A percentile compares a stretch with the other conserved stretches of the same genome.
phyloP scores from a whole-genome alignment of 768 basidiomycete genomes.

The Suillus subaureus region DNA sequence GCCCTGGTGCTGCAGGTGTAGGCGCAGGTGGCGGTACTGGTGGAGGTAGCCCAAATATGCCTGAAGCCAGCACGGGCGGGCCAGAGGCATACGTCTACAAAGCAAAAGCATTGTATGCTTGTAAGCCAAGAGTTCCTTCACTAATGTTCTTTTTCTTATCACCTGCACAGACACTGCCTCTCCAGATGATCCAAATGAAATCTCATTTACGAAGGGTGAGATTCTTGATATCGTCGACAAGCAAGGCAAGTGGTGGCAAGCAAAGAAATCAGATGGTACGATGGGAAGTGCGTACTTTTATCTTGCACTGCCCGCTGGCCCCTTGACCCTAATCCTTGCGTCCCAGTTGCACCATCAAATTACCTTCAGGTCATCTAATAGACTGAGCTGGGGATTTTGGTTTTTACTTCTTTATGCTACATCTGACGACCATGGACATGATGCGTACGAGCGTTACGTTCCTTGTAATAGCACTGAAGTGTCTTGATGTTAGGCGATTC shows the following conservation, averaged over 20 bases:
- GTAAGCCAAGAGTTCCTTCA: slow-evolving; percentile 47
- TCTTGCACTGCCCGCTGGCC: slow-evolving; percentile 9
- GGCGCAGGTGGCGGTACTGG: slow-evolving; percentile 49
- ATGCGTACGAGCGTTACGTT: slow-evolving; percentile 36
- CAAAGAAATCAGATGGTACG: slow-evolving; percentile 73
- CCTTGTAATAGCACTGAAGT: slow-evolving; percentile 29
- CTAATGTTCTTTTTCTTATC: slow-evolving; percentile 24
- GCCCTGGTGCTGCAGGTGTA: slow-evolving; percentile 64
- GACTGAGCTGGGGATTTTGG: slow-evolving; percentile 16
- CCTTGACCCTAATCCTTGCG: slow-evolving; percentile 8
- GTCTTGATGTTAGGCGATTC: slow-evolving; percentile 27
- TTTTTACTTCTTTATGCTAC: slow-evolving; percentile 14
- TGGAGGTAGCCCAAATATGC: slow-evolving; percentile 22
- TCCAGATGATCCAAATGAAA: slow-evolving; percentile 93
- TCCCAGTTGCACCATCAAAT: slow-evolving; percentile 79
- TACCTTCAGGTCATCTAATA: slow-evolving; percentile 78
- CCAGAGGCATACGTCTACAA: slow-evolving; percentile 63
- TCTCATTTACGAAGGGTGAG: slow-evolving; percentile 92
- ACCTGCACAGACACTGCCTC: slow-evolving; percentile 79
- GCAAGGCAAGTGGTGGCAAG: slow-evolving; percentile 94
- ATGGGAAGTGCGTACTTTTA: slow-evolving; percentile 66
- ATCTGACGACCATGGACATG: slow-evolving; percentile 29
- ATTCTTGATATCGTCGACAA: slow-evolving; percentile 91
- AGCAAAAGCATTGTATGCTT: slow-evolving; percentile 89
- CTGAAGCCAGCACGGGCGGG: slow-evolving; percentile 32